Conservation (phyloP, 106 monocot species). For the Dendrobium officinale region DNA sequence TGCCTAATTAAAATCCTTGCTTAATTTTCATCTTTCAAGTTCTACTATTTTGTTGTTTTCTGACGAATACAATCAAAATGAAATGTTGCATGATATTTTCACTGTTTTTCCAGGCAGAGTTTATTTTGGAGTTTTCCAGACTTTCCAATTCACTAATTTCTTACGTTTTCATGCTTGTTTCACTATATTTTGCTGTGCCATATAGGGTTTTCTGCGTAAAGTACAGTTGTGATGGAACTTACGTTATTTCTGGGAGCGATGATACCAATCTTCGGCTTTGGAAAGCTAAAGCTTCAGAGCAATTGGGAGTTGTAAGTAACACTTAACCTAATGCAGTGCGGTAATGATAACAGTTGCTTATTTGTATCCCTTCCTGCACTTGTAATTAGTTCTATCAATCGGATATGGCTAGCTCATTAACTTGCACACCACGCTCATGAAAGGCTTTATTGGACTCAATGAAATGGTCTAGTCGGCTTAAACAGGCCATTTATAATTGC, state of each 20-base stretch:
- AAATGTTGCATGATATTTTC: neutral
- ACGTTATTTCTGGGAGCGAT: slow-evolving; percentile 97
- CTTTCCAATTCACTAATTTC: neutral
- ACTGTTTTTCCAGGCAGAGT: neutral
- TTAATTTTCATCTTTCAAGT: neutral
- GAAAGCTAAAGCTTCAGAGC: slow-evolving; percentile 99
- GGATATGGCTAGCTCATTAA: too few relatives aligned
- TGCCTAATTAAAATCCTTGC: neutral
- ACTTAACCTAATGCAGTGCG: neutral
- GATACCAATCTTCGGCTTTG: slow-evolving; percentile 94
- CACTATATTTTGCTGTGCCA: neutral
- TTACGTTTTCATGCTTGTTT: neutral
- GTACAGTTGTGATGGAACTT: slow-evolving; percentile 82
- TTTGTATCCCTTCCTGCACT: neutral
- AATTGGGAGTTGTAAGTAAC: slow-evolving; percentile 83
- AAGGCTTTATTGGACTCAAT: too few relatives aligned
- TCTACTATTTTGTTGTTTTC: neutral
- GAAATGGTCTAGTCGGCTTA: too few relatives aligned
- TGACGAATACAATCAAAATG: neutral
- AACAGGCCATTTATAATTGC: too few relatives aligned
- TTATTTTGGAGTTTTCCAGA: neutral
- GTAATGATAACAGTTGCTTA: neutral
- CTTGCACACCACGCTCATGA: too few relatives aligned
- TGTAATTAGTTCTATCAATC: neutral
- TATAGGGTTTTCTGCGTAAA: slow-evolving; percentile 88